Base-by-base conservation (phyloP, 305 asterid species). In the Andrographis paniculata region DNA sequence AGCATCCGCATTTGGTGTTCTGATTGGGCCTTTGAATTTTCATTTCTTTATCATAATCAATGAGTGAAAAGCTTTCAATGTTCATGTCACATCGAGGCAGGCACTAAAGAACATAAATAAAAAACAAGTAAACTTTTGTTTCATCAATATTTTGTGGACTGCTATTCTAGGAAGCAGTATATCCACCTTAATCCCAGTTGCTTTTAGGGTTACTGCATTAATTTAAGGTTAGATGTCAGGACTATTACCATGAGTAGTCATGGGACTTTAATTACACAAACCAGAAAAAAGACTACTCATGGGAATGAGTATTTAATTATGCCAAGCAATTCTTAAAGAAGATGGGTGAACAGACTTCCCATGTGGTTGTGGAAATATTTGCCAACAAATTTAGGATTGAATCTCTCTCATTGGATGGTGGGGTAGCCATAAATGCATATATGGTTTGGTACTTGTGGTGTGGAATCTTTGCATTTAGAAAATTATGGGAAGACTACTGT, bases 301-400 rank as follows among this genome's bases (percentile, higher is more conserved):
- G 39, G 39, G 13, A 8, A 18, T 55, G 30, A 58, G 62, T 55
- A 40, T 43, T 62, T 16, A 6, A 35, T 38, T 35, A 38, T 16
- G 50, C 45, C 52, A 20, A 22, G 36, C 48, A 53, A 55, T 48
- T 22, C 37, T 63, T 40, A 24, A 39, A 42, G 60, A 55, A 53
- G 56, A 35, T 48, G 67, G 42, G 45, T 13, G 55, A 41, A 20
- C 40, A 41, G 50, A 54, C 45, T 42, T 55, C 64, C 64, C 69
- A 37, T 13, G 17, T 13, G 42, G 17, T 37, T 5, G 1, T 37
- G 42, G 16, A 37, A 37, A 37, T 14, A 2, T 14, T n/a, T 37
- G 1, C 2, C 3, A 37, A 37, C 38, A 37, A 37, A 13, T n/a
- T 14, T 13, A 5, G 8, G 3, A 13, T n/a, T 14, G 42, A 13